Evolutionary conservation across 192 early-diverging fungal genomes (phyloP), one percentile per base, ranked within the genome.

Genomic region (Coemansia asiatica): DNA sequence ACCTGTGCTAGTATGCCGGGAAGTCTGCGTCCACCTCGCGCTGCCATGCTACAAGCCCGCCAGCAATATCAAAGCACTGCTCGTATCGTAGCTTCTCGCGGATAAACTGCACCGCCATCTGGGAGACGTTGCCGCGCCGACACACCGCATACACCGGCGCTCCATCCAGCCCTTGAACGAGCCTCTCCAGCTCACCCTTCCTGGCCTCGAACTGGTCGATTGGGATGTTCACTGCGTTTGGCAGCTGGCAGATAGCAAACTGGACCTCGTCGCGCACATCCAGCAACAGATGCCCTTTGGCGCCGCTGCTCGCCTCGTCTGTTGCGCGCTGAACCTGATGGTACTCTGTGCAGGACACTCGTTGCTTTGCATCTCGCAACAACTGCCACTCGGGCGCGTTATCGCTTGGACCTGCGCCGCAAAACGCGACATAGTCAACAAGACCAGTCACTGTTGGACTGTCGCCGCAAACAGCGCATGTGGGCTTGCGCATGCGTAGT

Each of bases 401-500:
- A 74, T 96, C 93, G 27, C 83, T 84, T 2, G 91, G 86, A n/a
- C 81, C 85, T 7, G 87, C 68, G 18, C 92, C 91, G 79, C 97
- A 98, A 57, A 96, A 97, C 19, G 90, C 87, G 19, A 90, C 90
- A 79, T 98, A 98, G 64, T 98, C 94, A n/a, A 90, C 90, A 18
- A 95, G 79, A 64, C 88, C 68, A 0, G 82, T 91, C 25, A 97
- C 87, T 0, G 87, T 90, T 5, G 96, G 94, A 0, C 84, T 53
- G 23, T 95, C 88, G 7, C 95, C 93, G 64, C 97, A 98, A n/a
- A 93, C 86, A 12, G 85, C 85, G 75, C 97, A 98, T 1, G 87
- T 79, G 6, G 79, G 60, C 62, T 88, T 87, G 28, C 85, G 82
- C 4, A 82, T 68, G 12, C 97, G 85, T 50, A 97, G 76, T 50